Conservation (phyloP, 2,329 filamentous ascomycete genomes). For the Coleophoma cylindrospora region DNA sequence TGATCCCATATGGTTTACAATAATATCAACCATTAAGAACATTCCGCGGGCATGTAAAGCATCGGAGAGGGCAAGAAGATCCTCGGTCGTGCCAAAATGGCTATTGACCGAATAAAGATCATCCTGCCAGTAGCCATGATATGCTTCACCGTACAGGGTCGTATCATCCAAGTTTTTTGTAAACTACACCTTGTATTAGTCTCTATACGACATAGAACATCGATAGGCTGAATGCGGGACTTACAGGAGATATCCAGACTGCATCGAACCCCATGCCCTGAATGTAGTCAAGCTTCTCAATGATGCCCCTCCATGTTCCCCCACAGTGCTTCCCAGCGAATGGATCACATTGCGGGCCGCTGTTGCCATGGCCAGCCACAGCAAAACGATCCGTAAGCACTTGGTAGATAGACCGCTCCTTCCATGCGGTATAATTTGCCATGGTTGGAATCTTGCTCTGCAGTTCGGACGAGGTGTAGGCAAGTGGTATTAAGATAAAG, state of each 20-base stretch:
- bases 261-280: slow-evolving; percentile 43
- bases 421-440: slow-evolving; percentile 21
- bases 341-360: slow-evolving; percentile 27
- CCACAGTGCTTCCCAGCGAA: slow-evolving; percentile 34
- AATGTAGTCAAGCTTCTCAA: slow-evolving; percentile 41
- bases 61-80: slow-evolving; percentile 36
- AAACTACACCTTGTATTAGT: slow-evolving; percentile 19
- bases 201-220: neutral
- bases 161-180: slow-evolving; percentile 29
- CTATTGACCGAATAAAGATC: slow-evolving; percentile 38
- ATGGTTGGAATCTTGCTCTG: too few relatives aligned
- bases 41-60: slow-evolving; percentile 36
- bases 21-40: slow-evolving; percentile 43
- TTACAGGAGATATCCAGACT: slow-evolving; percentile 28
- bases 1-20: slow-evolving; percentile 36
- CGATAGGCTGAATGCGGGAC: slow-evolving; percentile 12
- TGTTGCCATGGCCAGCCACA: slow-evolving; percentile 24
- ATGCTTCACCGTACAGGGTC: slow-evolving; percentile 24
- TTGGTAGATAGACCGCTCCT: slow-evolving; percentile 33
- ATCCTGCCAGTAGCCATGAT: slow-evolving; percentile 44
- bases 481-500: too few relatives aligned
- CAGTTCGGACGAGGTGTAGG: too few relatives aligned
- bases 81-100: slow-evolving; percentile 38
- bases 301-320: slow-evolving; percentile 42
- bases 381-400: slow-evolving; percentile 38